Evolutionary conservation across 2,329 filamentous ascomycete species (phyloP), one percentile per base, ranked within the genome.

Genomic region (Phoma sp.): DNA sequence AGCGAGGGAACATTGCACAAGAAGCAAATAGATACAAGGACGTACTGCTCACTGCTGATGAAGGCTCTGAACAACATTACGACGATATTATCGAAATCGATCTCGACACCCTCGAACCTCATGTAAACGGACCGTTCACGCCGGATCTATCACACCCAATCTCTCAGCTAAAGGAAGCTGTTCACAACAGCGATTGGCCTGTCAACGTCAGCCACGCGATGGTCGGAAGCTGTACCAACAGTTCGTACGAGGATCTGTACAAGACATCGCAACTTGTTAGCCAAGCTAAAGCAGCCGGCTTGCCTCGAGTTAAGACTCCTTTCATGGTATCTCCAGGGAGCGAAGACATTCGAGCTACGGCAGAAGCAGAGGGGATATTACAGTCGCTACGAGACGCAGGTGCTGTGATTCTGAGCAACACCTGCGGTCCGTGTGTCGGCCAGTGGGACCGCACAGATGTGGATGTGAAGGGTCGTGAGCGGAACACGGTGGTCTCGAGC

Each of bases 211-310:
- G 66, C 47, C 62, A 64, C 26, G 64, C 62, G 15, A 65, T 76
- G 52, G 67, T 76, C 1, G 72, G 72, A 9, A 72, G 67, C 32
- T 75, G 74, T 42, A 74, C 73, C 7, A 76, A 76, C 34, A 71
- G 68, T 29, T 76, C 74, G 3, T 75, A 71, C 30, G 71, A 76
- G 46, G 74, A 76, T 25, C 59, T 76, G 5, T 65, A 64, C 28
- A 72, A 73, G 29, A 69, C 68, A 3, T 54, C 59, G 1, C 46
- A 66, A 23, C 60, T 75, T 10, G 54, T 72, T 2, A 46, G 61
- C 2, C 73, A 75, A 36, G 74, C 73, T 5, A 62, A 60, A 12
- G 40, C 57, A 5, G 72, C 71, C 1, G 71, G 73, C 5, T 12
- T 76, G 7, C 32, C 21, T 15, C 65, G 62, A n/a, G 54, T 64